Conservation (phyloP, 2,329 filamentous ascomycete genomes). For the Colletotrichum tropicicola region DNA sequence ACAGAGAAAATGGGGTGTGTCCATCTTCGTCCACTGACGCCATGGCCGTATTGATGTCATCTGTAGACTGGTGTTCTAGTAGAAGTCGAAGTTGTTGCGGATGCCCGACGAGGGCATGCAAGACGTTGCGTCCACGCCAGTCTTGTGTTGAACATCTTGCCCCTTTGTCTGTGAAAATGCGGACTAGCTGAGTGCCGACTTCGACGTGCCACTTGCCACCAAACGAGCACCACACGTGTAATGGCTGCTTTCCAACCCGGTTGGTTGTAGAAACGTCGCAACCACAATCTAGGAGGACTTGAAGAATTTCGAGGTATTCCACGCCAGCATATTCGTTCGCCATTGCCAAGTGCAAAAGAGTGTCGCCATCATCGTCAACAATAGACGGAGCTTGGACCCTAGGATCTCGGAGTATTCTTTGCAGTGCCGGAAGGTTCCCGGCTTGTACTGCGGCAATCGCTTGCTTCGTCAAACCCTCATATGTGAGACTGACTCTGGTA, state of each 20-base stretch:
- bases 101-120: too few relatives aligned
- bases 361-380: background rate
- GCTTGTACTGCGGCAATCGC: rapidly evolving
- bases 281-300: background rate
- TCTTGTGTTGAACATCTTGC: too few relatives aligned
- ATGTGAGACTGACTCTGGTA: background rate
- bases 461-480: background rate
- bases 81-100: too few relatives aligned
- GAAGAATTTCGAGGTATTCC: background rate
- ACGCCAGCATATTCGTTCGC: rapidly evolving
- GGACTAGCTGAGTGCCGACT: too few relatives aligned
- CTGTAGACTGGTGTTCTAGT: too few relatives aligned
- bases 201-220: too few relatives aligned
- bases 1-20: too few relatives aligned
- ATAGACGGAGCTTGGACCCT: background rate
- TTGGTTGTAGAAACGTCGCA: background rate
- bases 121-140: too few relatives aligned
- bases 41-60: too few relatives aligned
- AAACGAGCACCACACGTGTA: too few relatives aligned
- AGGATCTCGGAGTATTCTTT: background rate
- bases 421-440: background rate
- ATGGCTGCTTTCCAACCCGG: rapidly evolving
- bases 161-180: too few relatives aligned
- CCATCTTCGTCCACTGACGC: too few relatives aligned
- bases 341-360: background rate